Conservation (phyloP, 169 alveolate species). For the Plasmodium inui region DNA sequence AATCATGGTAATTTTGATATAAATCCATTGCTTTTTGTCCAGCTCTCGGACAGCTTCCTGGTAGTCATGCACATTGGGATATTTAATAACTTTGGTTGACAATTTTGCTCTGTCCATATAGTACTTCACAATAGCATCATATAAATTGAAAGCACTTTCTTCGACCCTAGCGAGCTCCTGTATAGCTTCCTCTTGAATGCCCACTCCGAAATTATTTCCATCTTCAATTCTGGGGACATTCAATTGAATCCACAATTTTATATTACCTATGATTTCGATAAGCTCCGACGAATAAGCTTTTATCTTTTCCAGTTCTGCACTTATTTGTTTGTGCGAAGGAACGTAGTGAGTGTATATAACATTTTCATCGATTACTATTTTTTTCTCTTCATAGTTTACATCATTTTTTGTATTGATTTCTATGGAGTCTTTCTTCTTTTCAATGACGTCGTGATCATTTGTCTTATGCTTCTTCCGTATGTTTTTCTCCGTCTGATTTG, state of each 20-base stretch:
- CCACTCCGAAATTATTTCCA: constrained; percentile 93
- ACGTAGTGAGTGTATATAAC: constrained; percentile 76
- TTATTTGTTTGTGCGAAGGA: constrained; percentile 88
- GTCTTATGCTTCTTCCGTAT: constrained; percentile 71
- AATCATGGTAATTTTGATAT: constrained; percentile 88
- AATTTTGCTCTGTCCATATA: constrained; percentile 91
- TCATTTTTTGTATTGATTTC: constrained; percentile 12
- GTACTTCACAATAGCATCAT: constrained; percentile 89
- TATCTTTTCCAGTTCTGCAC: constrained; percentile 83
- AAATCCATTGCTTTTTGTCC: constrained; percentile 92
- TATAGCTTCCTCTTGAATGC: constrained; percentile 92
- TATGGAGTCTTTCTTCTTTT: constrained; percentile 25
- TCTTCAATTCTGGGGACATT: constrained; percentile 92
- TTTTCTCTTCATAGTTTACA: background rate
- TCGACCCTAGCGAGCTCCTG: constrained; percentile 92
- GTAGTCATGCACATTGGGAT: constrained; percentile 89
- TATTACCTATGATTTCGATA: constrained; percentile 89
- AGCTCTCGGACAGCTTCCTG: constrained; percentile 90
- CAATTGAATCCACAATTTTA: constrained; percentile 91
- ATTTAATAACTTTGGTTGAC: constrained; percentile 89
- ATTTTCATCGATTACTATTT: constrained; percentile 64
- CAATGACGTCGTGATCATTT: constrained; percentile 58
- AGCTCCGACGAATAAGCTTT: constrained; percentile 90
- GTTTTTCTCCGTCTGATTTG: constrained; percentile 51
- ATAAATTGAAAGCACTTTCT: constrained; percentile 89